A percentile compares a stretch with the other conserved stretches of the same genome.
Evolutionary conservation across 106 monocot species (phyloP).

Genomic region (Allium fistulosum): DNA sequence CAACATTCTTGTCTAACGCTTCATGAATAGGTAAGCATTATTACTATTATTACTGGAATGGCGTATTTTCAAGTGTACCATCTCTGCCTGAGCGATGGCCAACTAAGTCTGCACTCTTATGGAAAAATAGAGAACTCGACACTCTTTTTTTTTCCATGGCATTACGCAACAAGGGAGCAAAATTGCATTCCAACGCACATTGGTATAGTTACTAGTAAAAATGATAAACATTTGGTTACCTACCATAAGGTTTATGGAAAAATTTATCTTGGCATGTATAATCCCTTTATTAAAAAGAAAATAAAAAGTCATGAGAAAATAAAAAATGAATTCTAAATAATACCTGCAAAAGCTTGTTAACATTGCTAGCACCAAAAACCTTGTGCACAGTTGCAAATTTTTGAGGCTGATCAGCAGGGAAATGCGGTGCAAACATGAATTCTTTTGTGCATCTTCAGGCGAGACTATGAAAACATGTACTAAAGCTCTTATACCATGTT

Average conservation of each 20-base stretch:
- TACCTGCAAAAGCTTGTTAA: constrained; percentile 13
- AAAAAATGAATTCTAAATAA: too few relatives aligned
- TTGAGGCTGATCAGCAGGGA: constrained; percentile 9
- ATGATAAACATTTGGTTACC: neutral
- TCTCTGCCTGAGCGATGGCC: constrained; percentile 48
- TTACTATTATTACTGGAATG: neutral
- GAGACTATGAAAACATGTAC: too few relatives aligned
- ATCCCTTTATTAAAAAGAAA: neutral
- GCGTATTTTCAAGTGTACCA: constrained; percentile 29
- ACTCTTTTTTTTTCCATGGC: too few relatives aligned
- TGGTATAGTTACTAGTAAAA: neutral
- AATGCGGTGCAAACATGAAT: constrained; percentile 3
- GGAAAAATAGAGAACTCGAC: too few relatives aligned
- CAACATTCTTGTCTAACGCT: too few relatives aligned
- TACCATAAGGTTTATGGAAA: too few relatives aligned
- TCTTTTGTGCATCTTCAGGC: constrained; percentile 8
- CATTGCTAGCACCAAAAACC: constrained; percentile 12
- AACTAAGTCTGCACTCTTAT: constrained; percentile 24
- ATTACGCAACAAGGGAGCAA: too few relatives aligned
- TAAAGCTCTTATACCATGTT: too few relatives aligned
- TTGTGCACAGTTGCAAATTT: constrained; percentile 10
- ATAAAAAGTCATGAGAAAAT: neutral
- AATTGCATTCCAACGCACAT: too few relatives aligned
- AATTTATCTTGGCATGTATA: too few relatives aligned
- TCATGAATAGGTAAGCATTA: too few relatives aligned